These are phyloP conservation scores for Naematelia encephala DNA, from an alignment of 768 basidiomycete genomes.

Conservation along the genomic window DNA sequence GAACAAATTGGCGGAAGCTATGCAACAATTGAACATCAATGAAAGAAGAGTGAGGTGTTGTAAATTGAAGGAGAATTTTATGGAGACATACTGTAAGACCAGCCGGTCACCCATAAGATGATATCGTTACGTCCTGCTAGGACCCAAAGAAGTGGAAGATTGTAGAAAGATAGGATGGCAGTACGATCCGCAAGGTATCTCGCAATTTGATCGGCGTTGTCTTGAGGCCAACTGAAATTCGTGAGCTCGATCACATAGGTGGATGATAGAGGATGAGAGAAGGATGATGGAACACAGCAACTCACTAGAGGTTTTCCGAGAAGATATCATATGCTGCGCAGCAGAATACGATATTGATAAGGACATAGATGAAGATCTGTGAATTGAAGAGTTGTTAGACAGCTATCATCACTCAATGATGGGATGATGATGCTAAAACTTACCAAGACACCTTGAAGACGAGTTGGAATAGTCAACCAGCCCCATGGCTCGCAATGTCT, in stretches of 20 bases:
- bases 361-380: constrained; percentile 26
- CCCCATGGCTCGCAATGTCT: constrained; percentile 18
- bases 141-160: constrained; percentile 31
- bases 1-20: constrained; percentile 24
- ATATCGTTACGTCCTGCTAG: constrained; percentile 32
- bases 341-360: constrained; percentile 26
- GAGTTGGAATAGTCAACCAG: constrained; percentile 18
- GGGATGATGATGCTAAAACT: no score
- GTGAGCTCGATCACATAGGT: not conserved
- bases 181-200: constrained; percentile 29
- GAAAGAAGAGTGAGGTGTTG: not conserved
- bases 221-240: constrained; percentile 9
- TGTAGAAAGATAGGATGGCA: constrained; percentile 33
- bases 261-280: not conserved
- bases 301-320: constrained; percentile 27
- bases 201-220: constrained; percentile 7
- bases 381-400: no score
- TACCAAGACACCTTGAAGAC: constrained; percentile 22
- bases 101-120: constrained; percentile 31
- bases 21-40: not conserved
- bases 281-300: not conserved
- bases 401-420: not conserved
- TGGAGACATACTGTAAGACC: constrained; percentile 21
- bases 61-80: no score
- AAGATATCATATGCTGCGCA: constrained; percentile 20